Evolutionary conservation across 495 filamentous ascomycete species (phyloP), one percentile per base, ranked within the genome.

Genomic region (Neurospora sp.): DNA sequence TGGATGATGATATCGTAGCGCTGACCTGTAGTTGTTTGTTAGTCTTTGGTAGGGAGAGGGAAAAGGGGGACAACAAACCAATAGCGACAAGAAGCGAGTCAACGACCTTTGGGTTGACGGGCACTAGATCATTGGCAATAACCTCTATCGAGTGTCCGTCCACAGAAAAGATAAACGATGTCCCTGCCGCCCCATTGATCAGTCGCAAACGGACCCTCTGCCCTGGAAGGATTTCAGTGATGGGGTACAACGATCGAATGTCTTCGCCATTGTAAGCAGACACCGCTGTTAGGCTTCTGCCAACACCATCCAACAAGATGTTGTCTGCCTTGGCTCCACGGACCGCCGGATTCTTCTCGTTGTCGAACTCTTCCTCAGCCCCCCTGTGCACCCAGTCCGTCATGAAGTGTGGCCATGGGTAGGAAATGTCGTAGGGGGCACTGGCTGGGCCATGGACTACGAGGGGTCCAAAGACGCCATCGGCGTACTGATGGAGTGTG

Each of bases 1-100:
- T 86, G 84, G 42, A 93, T 84, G 70, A 91, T 86, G 23, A 93
- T 80, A 74, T 92, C 87, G 79, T 91, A 90, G 31, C 91, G 85
- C 78, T 93, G 89, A 5, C 54, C 54, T 66, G 54, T 35, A 8
- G 20, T 31, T 66, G 27, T 62, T 31, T 62, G 54, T 66, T 35
- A 66, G 27, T 18, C 27, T 16, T 23, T 27, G 49, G 23, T 23
- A 9, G 3, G 12, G 54, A 18, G 7, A 66, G 14, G 12, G 14
- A 37, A 35, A 62, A 4, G 3, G 14, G 14, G 27, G 27, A 9
- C 54, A 27, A 66, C 54, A 16, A 16, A 66, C 89, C 91, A 75
- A 92, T 88, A 31, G 78, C 87, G 62, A 93, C 83, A 31, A 81
- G 78, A 20, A 91, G 74, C 8, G 87, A 75, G 5, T 83, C 81